Conservation (phyloP, 2,329 filamentous ascomycete species). For the Colletotrichum navitas region DNA sequence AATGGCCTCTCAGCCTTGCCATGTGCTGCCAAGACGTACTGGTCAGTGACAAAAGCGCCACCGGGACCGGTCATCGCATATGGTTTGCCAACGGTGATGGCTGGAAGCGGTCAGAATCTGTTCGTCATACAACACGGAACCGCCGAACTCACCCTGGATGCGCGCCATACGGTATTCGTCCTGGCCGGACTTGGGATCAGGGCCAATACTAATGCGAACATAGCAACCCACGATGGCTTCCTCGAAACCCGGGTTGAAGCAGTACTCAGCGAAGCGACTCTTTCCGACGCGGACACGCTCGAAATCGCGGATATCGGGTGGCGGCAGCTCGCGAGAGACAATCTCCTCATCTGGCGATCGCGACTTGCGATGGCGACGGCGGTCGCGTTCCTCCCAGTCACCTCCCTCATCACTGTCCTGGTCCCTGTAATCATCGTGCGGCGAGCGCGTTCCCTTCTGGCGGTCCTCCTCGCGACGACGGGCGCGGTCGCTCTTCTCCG, state of each 20-base stretch:
- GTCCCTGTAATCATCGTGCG: conserved; percentile 70
- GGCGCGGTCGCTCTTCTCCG: conserved; percentile 74
- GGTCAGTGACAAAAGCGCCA: conserved; percentile 84
- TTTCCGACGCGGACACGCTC: conserved; percentile 87
- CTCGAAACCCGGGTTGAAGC: conserved; percentile 93
- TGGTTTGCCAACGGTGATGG: conserved; percentile 81
- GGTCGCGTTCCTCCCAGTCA: conserved; percentile 30
- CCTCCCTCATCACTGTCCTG: conserved; percentile 82
- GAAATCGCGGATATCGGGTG: conserved; percentile 82
- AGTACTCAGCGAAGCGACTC: conserved; percentile 88
- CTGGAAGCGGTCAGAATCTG: conserved; percentile 59
- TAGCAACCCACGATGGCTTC: conserved; percentile 85
- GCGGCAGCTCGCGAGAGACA: conserved; percentile 76
- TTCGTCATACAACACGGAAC: neutral
- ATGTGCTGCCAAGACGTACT: conserved; percentile 85
- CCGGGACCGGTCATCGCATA: conserved; percentile 87
- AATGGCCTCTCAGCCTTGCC: conserved; percentile 88
- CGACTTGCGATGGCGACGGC: conserved; percentile 65
- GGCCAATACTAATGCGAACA: conserved; percentile 85
- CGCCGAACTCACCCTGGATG: conserved; percentile 77
- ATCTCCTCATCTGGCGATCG: conserved; percentile 73
- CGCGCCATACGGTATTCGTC: conserved; percentile 89
- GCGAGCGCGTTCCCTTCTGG: conserved; percentile 62
- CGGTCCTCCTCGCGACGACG: conserved; percentile 73
- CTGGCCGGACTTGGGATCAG: conserved; percentile 77